Evolutionary conservation across 129 eudicot species (phyloP).

Genomic region (Chrysanthemum seticuspe): DNA sequence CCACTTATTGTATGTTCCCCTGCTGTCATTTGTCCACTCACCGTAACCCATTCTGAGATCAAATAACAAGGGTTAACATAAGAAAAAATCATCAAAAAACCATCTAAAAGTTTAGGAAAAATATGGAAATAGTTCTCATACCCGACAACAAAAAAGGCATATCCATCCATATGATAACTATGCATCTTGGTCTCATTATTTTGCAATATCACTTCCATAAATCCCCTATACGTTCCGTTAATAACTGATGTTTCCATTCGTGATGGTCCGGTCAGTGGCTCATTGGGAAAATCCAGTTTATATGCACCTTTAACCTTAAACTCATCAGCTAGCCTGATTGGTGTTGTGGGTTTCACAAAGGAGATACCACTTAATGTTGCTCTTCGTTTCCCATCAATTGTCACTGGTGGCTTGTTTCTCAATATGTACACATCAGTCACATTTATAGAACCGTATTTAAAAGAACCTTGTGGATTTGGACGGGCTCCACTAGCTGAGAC

Average conservation of each 20-base stretch:
- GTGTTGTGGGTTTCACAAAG: slow-evolving; percentile 49
- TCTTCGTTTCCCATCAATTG: slow-evolving; percentile 42
- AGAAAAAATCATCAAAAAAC: slow-evolving; percentile 7
- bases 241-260: slow-evolving; percentile 42
- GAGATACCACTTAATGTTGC: slow-evolving; percentile 57
- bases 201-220: slow-evolving; percentile 41
- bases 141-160: slow-evolving; percentile 53
- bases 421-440: slow-evolving; percentile 49
- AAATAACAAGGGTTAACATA: slow-evolving; percentile 13
- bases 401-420: slow-evolving; percentile 43
- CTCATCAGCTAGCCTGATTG: slow-evolving; percentile 55
- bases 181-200: slow-evolving; percentile 55
- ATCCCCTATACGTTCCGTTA: slow-evolving; percentile 45
- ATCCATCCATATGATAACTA: slow-evolving; percentile 51
- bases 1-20: slow-evolving; percentile 52
- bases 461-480: slow-evolving; percentile 65
- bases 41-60: slow-evolving; percentile 49
- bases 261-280: slow-evolving; percentile 40
- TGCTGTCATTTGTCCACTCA: slow-evolving; percentile 47
- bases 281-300: slow-evolving; percentile 46
- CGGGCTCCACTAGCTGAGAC: slow-evolving; percentile 63
- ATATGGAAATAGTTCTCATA: slow-evolving; percentile 19
- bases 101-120: not conserved
- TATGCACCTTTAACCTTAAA: slow-evolving; percentile 40
- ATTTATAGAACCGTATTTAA: slow-evolving; percentile 51